A percentile compares a stretch with the other conserved stretches of the same genome.
These are phyloP conservation scores for Biscogniauxia marginata DNA, from an alignment of 2,329 filamentous ascomycete species.

Conservation along the genomic window DNA sequence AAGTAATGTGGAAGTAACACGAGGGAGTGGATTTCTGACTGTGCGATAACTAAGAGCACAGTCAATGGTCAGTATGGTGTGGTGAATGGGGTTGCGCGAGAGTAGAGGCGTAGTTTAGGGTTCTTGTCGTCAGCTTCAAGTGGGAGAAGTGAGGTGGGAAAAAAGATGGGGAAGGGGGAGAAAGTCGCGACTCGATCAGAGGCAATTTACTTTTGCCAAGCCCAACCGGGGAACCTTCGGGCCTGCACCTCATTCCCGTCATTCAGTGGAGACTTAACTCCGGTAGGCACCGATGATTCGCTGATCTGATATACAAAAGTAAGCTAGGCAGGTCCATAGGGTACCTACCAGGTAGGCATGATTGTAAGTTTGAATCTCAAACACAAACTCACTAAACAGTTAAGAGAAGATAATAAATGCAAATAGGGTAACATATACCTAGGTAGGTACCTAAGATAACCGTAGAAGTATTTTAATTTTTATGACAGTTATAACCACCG, in stretches of 20 bases:
- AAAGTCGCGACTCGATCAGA: background rate
- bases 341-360: too few species aligned
- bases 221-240: background rate
- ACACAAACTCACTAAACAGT: too few species aligned
- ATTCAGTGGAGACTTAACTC: background rate
- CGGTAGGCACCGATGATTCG: background rate
- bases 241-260: background rate
- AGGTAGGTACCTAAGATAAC: too few species aligned
- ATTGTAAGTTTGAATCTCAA: too few species aligned
- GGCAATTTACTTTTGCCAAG: background rate
- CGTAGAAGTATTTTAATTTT: too few species aligned
- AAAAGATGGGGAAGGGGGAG: background rate
- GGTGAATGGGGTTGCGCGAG: background rate
- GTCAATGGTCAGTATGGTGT: constrained; percentile 33
- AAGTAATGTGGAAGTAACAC: constrained; percentile 46
- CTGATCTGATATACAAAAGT: background rate
- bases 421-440: too few species aligned
- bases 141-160: background rate
- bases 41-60: constrained; percentile 54
- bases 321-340: too few species aligned
- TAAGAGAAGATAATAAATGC: too few species aligned
- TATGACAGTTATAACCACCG: too few species aligned
- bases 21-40: constrained; percentile 40
- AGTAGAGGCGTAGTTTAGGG: background rate
- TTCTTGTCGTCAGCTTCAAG: background rate